Conservation (phyloP, 148 eudicot species). For the Euryodendron excelsum region DNA sequence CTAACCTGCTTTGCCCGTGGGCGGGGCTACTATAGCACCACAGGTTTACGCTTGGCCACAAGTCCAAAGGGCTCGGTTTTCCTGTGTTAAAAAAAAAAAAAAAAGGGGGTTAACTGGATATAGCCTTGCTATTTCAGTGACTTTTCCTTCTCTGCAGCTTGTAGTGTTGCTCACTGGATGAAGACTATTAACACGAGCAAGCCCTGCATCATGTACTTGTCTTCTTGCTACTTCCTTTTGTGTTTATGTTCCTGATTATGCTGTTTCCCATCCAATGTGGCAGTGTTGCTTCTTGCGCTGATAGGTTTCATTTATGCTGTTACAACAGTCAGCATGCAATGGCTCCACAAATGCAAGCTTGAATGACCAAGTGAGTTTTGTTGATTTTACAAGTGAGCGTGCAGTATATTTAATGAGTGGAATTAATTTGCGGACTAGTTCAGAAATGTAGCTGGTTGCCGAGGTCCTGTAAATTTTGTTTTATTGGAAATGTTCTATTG, state of each 20-base stretch:
- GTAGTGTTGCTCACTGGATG: neutral
- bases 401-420: neutral
- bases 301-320: constrained; percentile 22
- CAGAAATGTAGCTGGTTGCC: neutral
- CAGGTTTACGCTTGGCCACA: no score
- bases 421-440: neutral
- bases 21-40: no score
- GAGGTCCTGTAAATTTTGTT: neutral
- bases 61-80: no score
- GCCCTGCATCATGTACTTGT: neutral
- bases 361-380: constrained; percentile 21
- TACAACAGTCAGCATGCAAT: constrained; percentile 13
- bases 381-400: neutral
- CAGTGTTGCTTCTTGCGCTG: constrained; percentile 29
- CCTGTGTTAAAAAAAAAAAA: neutral
- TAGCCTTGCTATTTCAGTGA: neutral
- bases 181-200: neutral
- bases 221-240: neutral
- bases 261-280: neutral
- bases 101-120: neutral
- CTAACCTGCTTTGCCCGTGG: no score
- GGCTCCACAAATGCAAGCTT: constrained; percentile 30
- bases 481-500: neutral
- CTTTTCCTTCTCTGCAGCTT: neutral
- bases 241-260: constrained; percentile 2